phyloP scores from a whole-genome alignment of 805 yeast genomes.

The Saccharomycopsis synnaedendra region DNA sequence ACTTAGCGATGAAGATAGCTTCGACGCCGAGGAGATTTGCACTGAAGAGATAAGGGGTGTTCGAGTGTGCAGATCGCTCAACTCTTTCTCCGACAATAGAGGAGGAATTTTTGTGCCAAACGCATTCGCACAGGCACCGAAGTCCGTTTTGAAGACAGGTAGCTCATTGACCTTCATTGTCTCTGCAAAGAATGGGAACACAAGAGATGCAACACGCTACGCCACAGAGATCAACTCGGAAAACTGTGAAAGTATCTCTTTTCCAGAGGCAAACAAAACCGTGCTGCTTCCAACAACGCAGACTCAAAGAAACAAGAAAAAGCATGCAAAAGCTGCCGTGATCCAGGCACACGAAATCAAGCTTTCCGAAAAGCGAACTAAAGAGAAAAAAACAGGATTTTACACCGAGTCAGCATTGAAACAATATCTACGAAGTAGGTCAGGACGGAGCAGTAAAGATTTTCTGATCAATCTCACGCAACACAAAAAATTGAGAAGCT shows the following conservation, averaged over 20 bases:
- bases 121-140: slow-evolving; percentile 1
- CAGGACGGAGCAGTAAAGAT: background rate
- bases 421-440: background rate
- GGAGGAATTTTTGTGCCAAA: slow-evolving; percentile 10
- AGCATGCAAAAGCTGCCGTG: slow-evolving; percentile 13
- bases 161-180: slow-evolving; percentile 35
- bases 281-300: slow-evolving; percentile 11
- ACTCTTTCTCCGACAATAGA: slow-evolving; percentile 1
- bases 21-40: background rate
- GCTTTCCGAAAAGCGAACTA: background rate
- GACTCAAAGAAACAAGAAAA: slow-evolving; percentile 11
- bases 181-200: slow-evolving; percentile 47
- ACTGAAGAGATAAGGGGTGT: background rate
- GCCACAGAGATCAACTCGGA: slow-evolving; percentile 59
- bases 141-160: slow-evolving; percentile 5
- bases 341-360: slow-evolving; percentile 11
- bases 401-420: slow-evolving; percentile 10
- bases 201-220: slow-evolving; percentile 54
- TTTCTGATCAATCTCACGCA: background rate
- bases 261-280: slow-evolving; percentile 31
- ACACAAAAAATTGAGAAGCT: background rate
- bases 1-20: background rate
- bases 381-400: slow-evolving; percentile 1
- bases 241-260: slow-evolving; percentile 49
- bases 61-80: slow-evolving; percentile 2